Base-by-base conservation (phyloP, 768 basidiomycete species). In the Tephrocybe sp. region DNA sequence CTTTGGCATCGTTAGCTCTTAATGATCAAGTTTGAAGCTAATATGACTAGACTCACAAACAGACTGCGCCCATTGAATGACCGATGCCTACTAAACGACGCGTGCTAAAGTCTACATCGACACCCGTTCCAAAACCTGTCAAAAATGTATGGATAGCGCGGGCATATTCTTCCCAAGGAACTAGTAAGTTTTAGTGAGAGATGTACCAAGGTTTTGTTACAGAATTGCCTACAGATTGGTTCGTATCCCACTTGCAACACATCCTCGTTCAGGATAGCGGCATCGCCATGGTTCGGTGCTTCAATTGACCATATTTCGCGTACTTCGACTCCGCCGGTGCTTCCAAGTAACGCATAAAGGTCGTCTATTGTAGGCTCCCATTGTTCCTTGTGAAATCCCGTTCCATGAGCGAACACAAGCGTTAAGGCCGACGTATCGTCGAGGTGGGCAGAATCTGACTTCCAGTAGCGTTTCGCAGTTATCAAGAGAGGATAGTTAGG, bases 351-450 rank as follows among this genome's bases (percentile, higher is more conserved):
- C 1, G 31, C 49, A 40, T 69, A 74, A 15, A 83, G 59, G 6
- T 78, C 74, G 7, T 77, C 75, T 2, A 84, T 64, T 0, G 73
- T 70, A 0, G 82, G 79, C 53, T 83, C 81, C 77, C 79, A 83
- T n/a, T 70, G 69, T 55, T 83, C 82, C 53, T 83, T 83, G 57
- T 77, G 77, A 57, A 77, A 79, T 0, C 81, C 73, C 1, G 77
- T 79, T 6, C 74, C 80, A 54, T 83, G 82, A 1, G 77, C 60
- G 43, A 81, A 72, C 26, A 83, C 60, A 25, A 82, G 63, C 0
- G 82, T 82, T 9, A 73, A 40, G 0, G 74, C 79, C 15, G 68
- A 64, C 0, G 64, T 56, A 38, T 77, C 75, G 18, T 65, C 44
- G 4, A 67, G 53, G 39, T 66, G 49, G 15, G 66, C 63, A 1